Conservation (phyloP, 2,329 filamentous ascomycete species). For the Pseudopithomyces maydicus region DNA sequence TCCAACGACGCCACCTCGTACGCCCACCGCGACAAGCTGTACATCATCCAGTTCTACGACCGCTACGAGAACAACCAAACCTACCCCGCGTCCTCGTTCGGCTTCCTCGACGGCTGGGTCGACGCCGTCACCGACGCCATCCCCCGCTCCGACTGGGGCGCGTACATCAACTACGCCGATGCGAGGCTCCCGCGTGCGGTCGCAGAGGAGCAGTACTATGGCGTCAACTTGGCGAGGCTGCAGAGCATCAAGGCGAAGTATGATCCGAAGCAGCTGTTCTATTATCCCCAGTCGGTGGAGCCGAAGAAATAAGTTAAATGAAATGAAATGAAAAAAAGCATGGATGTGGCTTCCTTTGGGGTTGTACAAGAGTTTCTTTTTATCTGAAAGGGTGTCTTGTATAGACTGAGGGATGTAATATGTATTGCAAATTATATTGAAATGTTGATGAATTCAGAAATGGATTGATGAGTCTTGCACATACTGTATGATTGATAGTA, state of each 20-base stretch:
- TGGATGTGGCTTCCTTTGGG: neutral
- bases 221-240: slow-evolving; percentile 30
- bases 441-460: neutral
- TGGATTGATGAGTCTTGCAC: no score
- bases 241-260: slow-evolving; percentile 38
- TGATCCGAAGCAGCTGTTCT: slow-evolving; percentile 31
- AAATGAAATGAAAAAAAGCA: no score
- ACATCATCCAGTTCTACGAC: slow-evolving; percentile 19
- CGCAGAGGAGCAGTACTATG: slow-evolving; percentile 52
- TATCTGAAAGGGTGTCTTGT: neutral
- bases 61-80: slow-evolving; percentile 15
- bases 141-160: slow-evolving; percentile 41
- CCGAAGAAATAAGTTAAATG: slow-evolving; percentile 4
- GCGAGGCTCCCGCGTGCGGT: slow-evolving; percentile 45
- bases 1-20: slow-evolving; percentile 13
- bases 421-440: neutral
- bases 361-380: neutral
- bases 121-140: slow-evolving; percentile 27
- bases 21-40: slow-evolving; percentile 16
- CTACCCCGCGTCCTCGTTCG: slow-evolving; percentile 40
- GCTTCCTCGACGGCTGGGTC: slow-evolving; percentile 44
- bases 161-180: slow-evolving; percentile 57
- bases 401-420: neutral
- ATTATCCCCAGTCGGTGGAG: slow-evolving; percentile 15
- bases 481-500: no score